Percentiles rank a stretch among this genome's conserved stretches.
These are phyloP conservation scores for Trichoderma polysporum DNA, from an alignment of 2,329 filamentous ascomycete species.

Conservation along the genomic window DNA sequence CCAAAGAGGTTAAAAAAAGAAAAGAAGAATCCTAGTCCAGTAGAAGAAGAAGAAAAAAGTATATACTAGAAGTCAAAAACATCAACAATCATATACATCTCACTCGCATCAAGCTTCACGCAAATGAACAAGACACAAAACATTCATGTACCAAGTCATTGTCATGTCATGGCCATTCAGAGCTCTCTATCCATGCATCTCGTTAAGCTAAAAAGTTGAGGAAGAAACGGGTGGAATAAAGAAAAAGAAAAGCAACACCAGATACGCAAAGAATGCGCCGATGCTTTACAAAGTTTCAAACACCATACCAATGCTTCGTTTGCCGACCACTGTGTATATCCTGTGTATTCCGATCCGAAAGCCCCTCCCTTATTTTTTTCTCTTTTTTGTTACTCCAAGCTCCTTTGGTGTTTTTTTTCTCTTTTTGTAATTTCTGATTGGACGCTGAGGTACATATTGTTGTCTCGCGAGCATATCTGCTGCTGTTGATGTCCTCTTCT, in stretches of 20 bases:
- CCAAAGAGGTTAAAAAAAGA: background rate
- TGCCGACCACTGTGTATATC: conserved; percentile 22
- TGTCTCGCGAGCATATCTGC: background rate
- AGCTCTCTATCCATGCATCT: conserved; percentile 29
- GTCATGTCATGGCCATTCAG: conserved; percentile 25
- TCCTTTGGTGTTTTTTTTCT: background rate
- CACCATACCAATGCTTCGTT: conserved; percentile 20
- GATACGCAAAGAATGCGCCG: conserved; percentile 22
- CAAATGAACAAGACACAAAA: background rate
- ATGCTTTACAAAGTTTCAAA: conserved; percentile 23
- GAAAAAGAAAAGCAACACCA: conserved; percentile 6
- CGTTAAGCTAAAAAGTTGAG: conserved; percentile 24
- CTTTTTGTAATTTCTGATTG: background rate
- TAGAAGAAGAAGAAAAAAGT: background rate
- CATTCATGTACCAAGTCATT: conserved; percentile 3
- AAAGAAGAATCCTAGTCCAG: background rate
- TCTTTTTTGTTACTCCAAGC: background rate
- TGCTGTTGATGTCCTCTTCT: background rate
- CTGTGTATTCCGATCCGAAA: conserved; percentile 22
- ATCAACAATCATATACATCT: background rate
- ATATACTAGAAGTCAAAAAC: background rate
- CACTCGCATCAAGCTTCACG: background rate
- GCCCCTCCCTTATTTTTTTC: background rate
- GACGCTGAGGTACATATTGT: background rate
- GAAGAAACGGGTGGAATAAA: background rate